Conservation (phyloP, 2,329 filamentous ascomycete species). For the Pseudogymnoascus sp. region DNA sequence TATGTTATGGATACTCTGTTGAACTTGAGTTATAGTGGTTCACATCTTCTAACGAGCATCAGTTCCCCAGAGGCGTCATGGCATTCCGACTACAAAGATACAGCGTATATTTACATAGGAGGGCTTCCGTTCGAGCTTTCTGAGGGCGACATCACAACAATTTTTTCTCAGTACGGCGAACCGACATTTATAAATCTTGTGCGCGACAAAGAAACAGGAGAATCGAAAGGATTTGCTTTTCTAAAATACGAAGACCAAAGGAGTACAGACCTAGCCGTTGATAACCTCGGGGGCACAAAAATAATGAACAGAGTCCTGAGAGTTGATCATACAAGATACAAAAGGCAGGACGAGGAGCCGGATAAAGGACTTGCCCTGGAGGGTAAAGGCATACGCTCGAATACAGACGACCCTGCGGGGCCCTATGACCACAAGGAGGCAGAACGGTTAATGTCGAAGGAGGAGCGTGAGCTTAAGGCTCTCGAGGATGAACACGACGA, state of each 20-base stretch:
- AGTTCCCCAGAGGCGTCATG: slow-evolving; percentile 82
- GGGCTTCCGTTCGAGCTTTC: slow-evolving; percentile 86
- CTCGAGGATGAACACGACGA: slow-evolving; percentile 78
- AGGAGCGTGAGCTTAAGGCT: slow-evolving; percentile 70
- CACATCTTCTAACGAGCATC: slow-evolving; percentile 14
- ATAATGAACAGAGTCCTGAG: slow-evolving; percentile 72
- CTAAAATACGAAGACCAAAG: slow-evolving; percentile 97
- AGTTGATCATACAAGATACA: slow-evolving; percentile 91
- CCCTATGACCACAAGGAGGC: slow-evolving; percentile 31
- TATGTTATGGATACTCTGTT: slow-evolving; percentile 35
- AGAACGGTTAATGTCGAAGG: slow-evolving; percentile 59
- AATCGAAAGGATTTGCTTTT: slow-evolving; percentile 90
- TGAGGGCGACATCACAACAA: slow-evolving; percentile 90
- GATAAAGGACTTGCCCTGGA: slow-evolving; percentile 18
- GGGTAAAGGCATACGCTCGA: slow-evolving; percentile 6
- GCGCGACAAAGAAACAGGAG: slow-evolving; percentile 92
- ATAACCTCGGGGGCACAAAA: slow-evolving; percentile 83
- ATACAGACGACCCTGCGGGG: slow-evolving; percentile 9
- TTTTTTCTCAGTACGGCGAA: slow-evolving; percentile 95
- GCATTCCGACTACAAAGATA: slow-evolving; percentile 97
- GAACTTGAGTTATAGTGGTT: not conserved
- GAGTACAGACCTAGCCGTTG: slow-evolving; percentile 90
- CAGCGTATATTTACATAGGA: slow-evolving; percentile 93
- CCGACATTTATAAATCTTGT: slow-evolving; percentile 87
- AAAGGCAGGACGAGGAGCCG: slow-evolving; percentile 69